Conservation (phyloP, 169 alveolate genomes). For the Plasmodium relictum region DNA sequence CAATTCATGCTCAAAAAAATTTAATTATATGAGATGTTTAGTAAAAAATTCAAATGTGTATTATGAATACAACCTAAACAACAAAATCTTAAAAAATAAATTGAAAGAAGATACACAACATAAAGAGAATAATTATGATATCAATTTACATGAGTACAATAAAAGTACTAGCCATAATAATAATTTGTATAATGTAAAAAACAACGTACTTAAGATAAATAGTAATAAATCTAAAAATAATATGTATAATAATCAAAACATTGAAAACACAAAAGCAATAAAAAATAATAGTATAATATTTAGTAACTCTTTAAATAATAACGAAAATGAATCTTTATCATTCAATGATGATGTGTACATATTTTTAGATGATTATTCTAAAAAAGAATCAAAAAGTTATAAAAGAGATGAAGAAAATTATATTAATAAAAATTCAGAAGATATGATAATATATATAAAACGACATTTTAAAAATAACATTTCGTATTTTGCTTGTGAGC, state of each 20-base stretch:
- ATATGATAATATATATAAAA: slow-evolving; percentile 69
- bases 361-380: slow-evolving; percentile 51
- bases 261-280: slow-evolving; percentile 24
- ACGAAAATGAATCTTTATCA: slow-evolving; percentile 40
- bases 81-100: slow-evolving; percentile 15
- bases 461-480: slow-evolving; percentile 46
- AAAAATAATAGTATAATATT: slow-evolving; percentile 62
- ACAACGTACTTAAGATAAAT: slow-evolving; percentile 48
- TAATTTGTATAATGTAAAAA: slow-evolving; percentile 36
- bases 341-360: slow-evolving; percentile 73
- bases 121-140: neutral
- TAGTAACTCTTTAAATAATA: slow-evolving; percentile 61
- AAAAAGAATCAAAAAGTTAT: slow-evolving; percentile 13
- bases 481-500: slow-evolving; percentile 72
- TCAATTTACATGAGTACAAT: slow-evolving; percentile 20
- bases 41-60: slow-evolving; percentile 62
- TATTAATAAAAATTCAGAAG: slow-evolving; percentile 25
- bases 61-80: slow-evolving; percentile 44
- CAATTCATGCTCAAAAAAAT: slow-evolving; percentile 32
- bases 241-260: slow-evolving; percentile 25
- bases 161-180: slow-evolving; percentile 18
- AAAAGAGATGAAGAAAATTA: slow-evolving; percentile 24
- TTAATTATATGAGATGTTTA: slow-evolving; percentile 62
- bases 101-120: slow-evolving; percentile 13
- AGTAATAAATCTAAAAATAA: slow-evolving; percentile 23